These are phyloP conservation scores for Pythium grandisporangium DNA, from an alignment of 352 stramenopile genomes.

Conservation along the genomic window DNA sequence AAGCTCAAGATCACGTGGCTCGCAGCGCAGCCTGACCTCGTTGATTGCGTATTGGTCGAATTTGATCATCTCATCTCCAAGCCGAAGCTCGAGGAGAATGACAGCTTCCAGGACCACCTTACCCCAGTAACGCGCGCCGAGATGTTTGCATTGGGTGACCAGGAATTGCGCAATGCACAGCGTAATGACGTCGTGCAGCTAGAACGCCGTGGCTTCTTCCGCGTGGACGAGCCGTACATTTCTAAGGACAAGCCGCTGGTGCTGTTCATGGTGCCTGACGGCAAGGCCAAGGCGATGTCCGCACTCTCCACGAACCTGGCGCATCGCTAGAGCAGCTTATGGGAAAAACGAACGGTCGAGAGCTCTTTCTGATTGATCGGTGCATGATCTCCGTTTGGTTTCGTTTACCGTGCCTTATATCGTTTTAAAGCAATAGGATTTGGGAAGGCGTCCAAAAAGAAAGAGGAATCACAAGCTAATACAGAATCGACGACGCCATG, in stretches of 20 bases:
- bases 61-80: constrained; percentile 99
- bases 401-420: too few species aligned
- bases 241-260: constrained; percentile 87
- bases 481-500: too few species aligned
- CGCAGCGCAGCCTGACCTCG: constrained; percentile 81
- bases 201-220: constrained; percentile 97
- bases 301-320: constrained; percentile 82
- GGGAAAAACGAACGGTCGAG: too few species aligned
- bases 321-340: constrained; percentile 68
- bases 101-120: constrained; percentile 97
- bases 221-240: constrained; percentile 80
- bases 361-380: too few species aligned
- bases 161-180: constrained; percentile 90
- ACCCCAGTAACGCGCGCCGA: constrained; percentile 94
- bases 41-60: constrained; percentile 91
- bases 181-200: constrained; percentile 96
- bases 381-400: too few species aligned
- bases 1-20: constrained; percentile 97
- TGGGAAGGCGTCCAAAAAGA: too few species aligned
- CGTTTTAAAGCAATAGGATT: too few species aligned
- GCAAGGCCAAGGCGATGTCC: constrained; percentile 90
- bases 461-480: too few species aligned
- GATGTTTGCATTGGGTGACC: constrained; percentile 90
- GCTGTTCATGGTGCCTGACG: constrained; percentile 99
- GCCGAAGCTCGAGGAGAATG: constrained; percentile 96